These are phyloP conservation scores for Trametes cingulata DNA, from an alignment of 768 basidiomycete genomes.

Conservation along the genomic window DNA sequence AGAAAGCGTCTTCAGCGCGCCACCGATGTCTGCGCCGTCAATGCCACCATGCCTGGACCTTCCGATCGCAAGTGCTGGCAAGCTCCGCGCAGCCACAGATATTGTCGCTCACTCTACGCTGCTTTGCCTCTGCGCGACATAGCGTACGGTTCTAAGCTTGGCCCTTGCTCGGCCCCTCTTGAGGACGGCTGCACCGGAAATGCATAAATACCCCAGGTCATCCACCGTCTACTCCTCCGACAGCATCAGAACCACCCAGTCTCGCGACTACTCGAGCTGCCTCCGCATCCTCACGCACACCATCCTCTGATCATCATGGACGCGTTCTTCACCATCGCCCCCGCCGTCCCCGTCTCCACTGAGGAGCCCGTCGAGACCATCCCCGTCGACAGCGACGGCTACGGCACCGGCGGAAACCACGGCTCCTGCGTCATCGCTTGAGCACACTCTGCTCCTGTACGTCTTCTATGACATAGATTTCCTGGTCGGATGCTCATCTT, in stretches of 20 bases:
- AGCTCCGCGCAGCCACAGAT: too few species aligned
- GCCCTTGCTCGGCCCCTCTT: not conserved
- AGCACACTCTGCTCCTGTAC: not conserved
- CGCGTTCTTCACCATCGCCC: constrained; percentile 1
- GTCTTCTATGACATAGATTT: too few species aligned
- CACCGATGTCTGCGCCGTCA: not conserved
- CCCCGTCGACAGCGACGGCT: not conserved
- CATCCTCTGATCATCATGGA: not conserved
- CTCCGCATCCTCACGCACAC: not conserved
- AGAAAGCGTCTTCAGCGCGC: not conserved
- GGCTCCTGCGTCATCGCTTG: not conserved
- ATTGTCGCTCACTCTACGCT: not conserved
- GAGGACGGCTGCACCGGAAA: too few species aligned
- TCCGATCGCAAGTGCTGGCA: too few species aligned
- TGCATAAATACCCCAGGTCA: not conserved
- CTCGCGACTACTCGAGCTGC: not conserved
- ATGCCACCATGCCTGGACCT: too few species aligned
- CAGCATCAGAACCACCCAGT: not conserved
- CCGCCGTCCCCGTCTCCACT: not conserved
- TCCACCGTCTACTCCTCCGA: not conserved
- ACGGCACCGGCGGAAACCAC: not conserved
- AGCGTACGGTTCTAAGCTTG: too few species aligned
- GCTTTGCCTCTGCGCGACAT: not conserved
- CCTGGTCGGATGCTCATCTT: too few species aligned
- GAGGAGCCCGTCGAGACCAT: constrained; percentile 2